Percentiles rank a stretch among this genome's conserved stretches.
Evolutionary conservation across 2,329 filamentous ascomycete species (phyloP).

Genomic region (Fusarium piperis): DNA sequence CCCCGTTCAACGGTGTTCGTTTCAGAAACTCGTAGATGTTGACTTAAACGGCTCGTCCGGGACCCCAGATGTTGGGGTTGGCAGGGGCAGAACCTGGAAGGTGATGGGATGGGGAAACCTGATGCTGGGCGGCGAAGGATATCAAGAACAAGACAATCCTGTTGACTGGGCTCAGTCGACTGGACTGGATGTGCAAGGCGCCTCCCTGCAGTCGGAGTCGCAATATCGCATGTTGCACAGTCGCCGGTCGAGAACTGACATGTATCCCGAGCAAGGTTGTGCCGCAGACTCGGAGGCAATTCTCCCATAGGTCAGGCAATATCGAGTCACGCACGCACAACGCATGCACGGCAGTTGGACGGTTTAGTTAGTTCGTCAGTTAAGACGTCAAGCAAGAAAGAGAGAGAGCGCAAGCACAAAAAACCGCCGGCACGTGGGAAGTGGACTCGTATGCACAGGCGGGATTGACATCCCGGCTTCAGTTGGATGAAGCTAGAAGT

Average conservation of each 20-base stretch:
- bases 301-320: constrained; percentile 9
- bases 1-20: constrained; percentile 15
- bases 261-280: not conserved
- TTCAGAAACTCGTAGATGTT: constrained; percentile 21
- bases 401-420: not conserved
- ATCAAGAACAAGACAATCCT: constrained; percentile 8
- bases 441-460: not conserved
- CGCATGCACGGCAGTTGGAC: constrained; percentile 1
- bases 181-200: not conserved
- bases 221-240: constrained; percentile 1
- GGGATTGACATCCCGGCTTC: not conserved
- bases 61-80: constrained; percentile 2
- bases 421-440: constrained; percentile 11
- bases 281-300: constrained; percentile 5
- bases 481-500: constrained; percentile 12
- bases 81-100: not conserved
- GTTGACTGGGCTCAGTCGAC: not conserved
- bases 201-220: not conserved
- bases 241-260: not conserved
- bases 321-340: not conserved
- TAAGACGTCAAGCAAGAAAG: not conserved
- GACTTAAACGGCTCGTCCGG: constrained; percentile 9
- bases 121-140: not conserved
- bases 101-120: constrained; percentile 5
- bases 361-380: not conserved